Base-by-base conservation (phyloP, 2,329 filamentous ascomycete species). In the Exophiala lecanii-corni region DNA sequence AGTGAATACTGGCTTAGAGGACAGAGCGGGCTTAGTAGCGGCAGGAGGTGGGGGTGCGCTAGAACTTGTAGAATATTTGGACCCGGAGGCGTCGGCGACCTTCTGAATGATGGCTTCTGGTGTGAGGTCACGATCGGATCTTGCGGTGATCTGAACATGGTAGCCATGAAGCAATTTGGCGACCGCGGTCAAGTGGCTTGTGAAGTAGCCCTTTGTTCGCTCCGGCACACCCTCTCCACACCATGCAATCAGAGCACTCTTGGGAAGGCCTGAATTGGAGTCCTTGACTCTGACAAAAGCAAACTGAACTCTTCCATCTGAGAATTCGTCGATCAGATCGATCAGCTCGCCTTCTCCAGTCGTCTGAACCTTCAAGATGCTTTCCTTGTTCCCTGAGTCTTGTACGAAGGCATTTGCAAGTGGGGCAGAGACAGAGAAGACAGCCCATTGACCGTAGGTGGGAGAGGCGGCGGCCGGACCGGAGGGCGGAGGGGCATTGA, bases 201-300 rank as follows among this genome's bases (percentile, higher is more conserved):
- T 95, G 64, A 98, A 98, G 69, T 97, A 97, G 54, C 92, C 92
- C 70, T 97, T 98, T 49, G 91, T 97, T 59, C 91, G 78, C 69
- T 98, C 92, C n/a, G 92, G 92, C 12, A 98, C 92, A 57, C 92
- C 92, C 61, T 94, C 91, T 55, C 92, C 92, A 65, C 92, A 98
- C 85, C 92, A 98, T 55, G 86, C 89, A 62, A 98, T 88, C 55
- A 98, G 76, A 47, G 94, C 87, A 63, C 82, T 86, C 73, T 98
- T 98, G 37, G 91, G 89, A 12, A 98, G 78, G 16, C 75, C 72
- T 2, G 85, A 87, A 66, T 98, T 98, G 42, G 89, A 86, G 62
- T 98, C 92, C 65, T 89, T 95, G 70, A 98, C 84, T 69, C 94
- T 96, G 59, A 92, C 82, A 60, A 94, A 97, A 19, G 89, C 92